Evolutionary conservation across 2,329 filamentous ascomycete species (phyloP).

Genomic region (Pyrenochaeta sp.): DNA sequence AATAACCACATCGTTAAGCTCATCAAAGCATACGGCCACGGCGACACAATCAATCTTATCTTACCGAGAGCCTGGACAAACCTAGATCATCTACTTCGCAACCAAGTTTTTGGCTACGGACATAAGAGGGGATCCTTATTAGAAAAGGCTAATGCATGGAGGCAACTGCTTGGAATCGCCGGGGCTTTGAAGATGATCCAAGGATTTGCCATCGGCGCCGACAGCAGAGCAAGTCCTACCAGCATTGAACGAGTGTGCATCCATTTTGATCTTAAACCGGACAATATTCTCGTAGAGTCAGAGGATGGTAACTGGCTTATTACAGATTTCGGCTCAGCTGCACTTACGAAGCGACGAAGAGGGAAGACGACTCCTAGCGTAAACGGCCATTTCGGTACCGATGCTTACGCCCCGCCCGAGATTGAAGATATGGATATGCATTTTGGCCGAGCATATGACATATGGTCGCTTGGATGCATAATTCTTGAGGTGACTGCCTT

Average conservation of each 20-base stretch:
- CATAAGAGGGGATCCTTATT: conserved; percentile 1
- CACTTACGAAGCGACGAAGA: not conserved
- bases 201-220: not conserved
- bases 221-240: not conserved
- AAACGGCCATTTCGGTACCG: not conserved
- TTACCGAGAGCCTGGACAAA: conserved; percentile 15
- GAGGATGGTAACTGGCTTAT: conserved; percentile 13
- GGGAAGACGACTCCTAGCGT: conserved; percentile 6
- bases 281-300: conserved; percentile 11
- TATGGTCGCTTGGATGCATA: conserved; percentile 17
- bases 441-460: conserved; percentile 7
- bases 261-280: conserved; percentile 15
- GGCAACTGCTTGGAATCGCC: conserved; percentile 12
- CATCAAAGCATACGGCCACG: conserved; percentile 20
- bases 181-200: conserved; percentile 7
- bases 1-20: conserved; percentile 17
- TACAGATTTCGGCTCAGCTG: conserved; percentile 15
- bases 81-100: conserved; percentile 10
- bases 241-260: conserved; percentile 3
- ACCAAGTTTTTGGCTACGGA: conserved; percentile 2
- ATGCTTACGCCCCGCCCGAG: conserved; percentile 13
- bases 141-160: conserved; percentile 6
- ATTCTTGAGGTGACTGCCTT: conserved; percentile 13
- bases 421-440: conserved; percentile 5
- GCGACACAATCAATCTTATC: conserved; percentile 12